These are phyloP conservation scores for Fusarium udum DNA, from an alignment of 2,329 filamentous ascomycete species.

Conservation along the genomic window DNA sequence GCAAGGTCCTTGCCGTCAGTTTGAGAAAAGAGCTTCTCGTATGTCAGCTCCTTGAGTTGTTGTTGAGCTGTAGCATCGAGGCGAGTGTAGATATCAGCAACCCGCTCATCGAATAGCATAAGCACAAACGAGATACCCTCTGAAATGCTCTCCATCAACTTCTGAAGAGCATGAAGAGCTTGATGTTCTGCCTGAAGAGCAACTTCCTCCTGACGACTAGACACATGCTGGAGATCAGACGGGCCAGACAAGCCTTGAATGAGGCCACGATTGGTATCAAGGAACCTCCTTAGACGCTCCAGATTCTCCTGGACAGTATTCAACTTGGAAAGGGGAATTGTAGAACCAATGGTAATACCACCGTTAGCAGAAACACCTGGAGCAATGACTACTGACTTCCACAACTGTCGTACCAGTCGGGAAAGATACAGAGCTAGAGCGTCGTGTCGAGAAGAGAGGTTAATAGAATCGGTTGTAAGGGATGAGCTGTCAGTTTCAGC, in stretches of 20 bases:
- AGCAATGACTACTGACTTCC: conserved; percentile 80
- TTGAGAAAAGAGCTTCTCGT: conserved; percentile 86
- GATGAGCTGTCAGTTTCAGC: conserved; percentile 79
- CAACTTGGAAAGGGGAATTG: conserved; percentile 74
- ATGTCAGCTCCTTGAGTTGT: conserved; percentile 80
- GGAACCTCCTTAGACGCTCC: conserved; percentile 80
- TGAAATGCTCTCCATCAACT: conserved; percentile 87
- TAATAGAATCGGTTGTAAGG: conserved; percentile 81
- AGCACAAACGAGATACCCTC: conserved; percentile 97
- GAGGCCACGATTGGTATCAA: conserved; percentile 86
- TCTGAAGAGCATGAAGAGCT: conserved; percentile 85
- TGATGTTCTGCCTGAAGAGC: conserved; percentile 94
- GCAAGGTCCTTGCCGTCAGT: conserved; percentile 85
- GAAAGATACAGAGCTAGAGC: conserved; percentile 89
- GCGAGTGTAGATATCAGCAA: conserved; percentile 84
- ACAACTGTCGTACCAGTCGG: conserved; percentile 86
- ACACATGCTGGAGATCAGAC: conserved; percentile 79
- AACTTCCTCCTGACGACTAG: conserved; percentile 88
- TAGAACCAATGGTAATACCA: conserved; percentile 71
- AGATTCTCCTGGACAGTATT: conserved; percentile 82
- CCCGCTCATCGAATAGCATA: conserved; percentile 92
- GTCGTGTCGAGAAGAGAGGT: conserved; percentile 87
- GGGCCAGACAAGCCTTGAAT: conserved; percentile 96
- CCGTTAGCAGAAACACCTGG: conserved; percentile 62
- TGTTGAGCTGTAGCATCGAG: conserved; percentile 76